Conservation (phyloP, 805 yeast genomes). For the Maudiozyma turicensis region DNA sequence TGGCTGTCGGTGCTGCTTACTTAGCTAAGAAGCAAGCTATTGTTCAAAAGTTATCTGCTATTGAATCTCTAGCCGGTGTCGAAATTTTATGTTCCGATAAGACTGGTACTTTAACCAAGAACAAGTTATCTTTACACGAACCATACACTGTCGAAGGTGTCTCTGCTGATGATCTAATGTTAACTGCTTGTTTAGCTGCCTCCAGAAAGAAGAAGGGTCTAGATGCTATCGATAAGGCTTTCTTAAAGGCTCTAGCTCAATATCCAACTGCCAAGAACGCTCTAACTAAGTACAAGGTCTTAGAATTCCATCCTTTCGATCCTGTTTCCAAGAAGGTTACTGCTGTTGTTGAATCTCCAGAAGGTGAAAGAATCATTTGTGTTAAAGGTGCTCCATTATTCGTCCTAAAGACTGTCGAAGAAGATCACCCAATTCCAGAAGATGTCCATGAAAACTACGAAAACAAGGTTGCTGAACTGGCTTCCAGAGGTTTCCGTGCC, state of each 20-base stretch:
- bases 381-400: slow-evolving; percentile 98
- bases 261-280: slow-evolving; percentile 93
- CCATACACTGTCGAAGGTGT: slow-evolving; percentile 98
- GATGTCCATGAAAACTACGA: slow-evolving; percentile 89
- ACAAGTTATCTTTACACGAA: slow-evolving; percentile 90
- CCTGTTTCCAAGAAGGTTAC: slow-evolving; percentile 96
- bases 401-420: slow-evolving; percentile 93
- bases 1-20: slow-evolving; percentile 99
- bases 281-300: slow-evolving; percentile 85
- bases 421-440: slow-evolving; percentile 93
- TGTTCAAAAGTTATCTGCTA: slow-evolving; percentile 93
- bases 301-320: slow-evolving; percentile 95
- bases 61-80: slow-evolving; percentile 95
- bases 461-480: slow-evolving; percentile 95
- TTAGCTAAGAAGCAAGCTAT: slow-evolving; percentile 94
- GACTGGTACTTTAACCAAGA: slow-evolving; percentile 96
- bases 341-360: slow-evolving; percentile 91
- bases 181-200: slow-evolving; percentile 96
- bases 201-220: slow-evolving; percentile 97
- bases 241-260: slow-evolving; percentile 76
- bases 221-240: slow-evolving; percentile 95
- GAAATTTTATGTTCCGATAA: slow-evolving; percentile 96
- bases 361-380: slow-evolving; percentile 89
- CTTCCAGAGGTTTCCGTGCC: slow-evolving; percentile 97
- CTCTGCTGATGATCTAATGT: slow-evolving; percentile 90